Evolutionary conservation across 164 flowering plant species (phyloP).

Genomic region (Chimonanthus salicifolius): DNA sequence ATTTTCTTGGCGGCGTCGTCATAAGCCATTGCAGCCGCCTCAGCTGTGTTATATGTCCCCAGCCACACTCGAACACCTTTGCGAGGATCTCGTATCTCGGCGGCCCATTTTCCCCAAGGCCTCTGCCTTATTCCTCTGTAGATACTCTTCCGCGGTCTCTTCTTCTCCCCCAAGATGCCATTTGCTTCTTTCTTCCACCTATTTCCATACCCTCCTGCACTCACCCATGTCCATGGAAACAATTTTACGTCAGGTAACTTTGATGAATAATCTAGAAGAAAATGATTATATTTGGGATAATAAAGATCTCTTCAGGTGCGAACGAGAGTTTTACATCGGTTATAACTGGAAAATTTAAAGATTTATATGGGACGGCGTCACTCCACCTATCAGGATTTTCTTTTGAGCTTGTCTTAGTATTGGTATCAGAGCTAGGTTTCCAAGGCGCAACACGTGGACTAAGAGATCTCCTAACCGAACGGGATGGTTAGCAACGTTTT

Average conservation of each 20-base stretch:
- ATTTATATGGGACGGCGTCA: no score
- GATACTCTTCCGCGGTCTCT: slow-evolving; percentile 34
- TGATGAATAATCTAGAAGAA: neutral
- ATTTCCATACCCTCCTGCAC: neutral
- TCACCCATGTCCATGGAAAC: neutral
- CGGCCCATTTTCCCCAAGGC: slow-evolving; percentile 79
- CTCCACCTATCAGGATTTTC: no score
- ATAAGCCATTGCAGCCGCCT: slow-evolving; percentile 59
- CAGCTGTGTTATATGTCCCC: slow-evolving; percentile 59
- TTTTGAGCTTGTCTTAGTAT: no score
- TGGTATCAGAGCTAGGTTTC: no score
- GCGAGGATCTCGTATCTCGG: slow-evolving; percentile 60
- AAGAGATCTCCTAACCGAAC: no score
- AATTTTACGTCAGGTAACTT: neutral
- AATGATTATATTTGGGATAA: neutral
- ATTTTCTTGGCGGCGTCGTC: slow-evolving; percentile 58
- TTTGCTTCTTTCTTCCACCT: neutral
- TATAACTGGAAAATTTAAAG: no score
- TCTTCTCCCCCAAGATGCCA: slow-evolving; percentile 1
- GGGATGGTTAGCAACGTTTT: no score
- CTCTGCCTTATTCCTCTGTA: slow-evolving; percentile 64
- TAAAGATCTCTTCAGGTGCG: no score
- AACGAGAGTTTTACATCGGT: no score
- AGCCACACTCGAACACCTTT: slow-evolving; percentile 64
- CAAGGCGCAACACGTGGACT: no score